Evolutionary conservation across 768 basidiomycete species (phyloP).

Genomic region (Saitozyma podzolica): DNA sequence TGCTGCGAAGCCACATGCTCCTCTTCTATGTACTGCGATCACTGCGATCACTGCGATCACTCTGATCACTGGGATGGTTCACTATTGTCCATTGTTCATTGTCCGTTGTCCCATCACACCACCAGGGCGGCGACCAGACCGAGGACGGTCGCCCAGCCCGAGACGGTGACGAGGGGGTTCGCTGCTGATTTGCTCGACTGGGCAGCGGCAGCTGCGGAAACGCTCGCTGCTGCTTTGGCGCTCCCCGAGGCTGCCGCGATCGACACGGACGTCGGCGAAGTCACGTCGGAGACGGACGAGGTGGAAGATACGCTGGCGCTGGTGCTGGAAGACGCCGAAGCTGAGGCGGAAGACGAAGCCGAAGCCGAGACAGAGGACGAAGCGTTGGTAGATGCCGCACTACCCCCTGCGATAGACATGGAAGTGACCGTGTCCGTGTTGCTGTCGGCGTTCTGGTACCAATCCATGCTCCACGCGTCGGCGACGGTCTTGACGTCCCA

Average conservation of each 20-base stretch:
- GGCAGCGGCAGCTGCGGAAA: background rate
- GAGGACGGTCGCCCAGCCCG: background rate
- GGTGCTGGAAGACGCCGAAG: conserved; percentile 6
- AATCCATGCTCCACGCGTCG: conserved; percentile 43
- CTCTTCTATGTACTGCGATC: too few relatives aligned
- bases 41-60: too few relatives aligned
- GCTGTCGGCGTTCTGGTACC: conserved; percentile 51
- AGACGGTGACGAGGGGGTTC: background rate
- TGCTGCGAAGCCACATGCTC: too few relatives aligned
- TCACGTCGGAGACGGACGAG: conserved; percentile 14
- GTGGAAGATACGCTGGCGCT: conserved; percentile 13
- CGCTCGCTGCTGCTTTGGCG: background rate
- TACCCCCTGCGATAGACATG: conserved; percentile 27
- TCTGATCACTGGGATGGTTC: too few relatives aligned
- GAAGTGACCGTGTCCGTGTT: conserved; percentile 28
- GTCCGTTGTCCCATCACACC: background rate
- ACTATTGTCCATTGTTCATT: too few relatives aligned
- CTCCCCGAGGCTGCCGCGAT: background rate
- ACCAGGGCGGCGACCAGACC: background rate
- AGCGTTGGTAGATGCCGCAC: conserved; percentile 4
- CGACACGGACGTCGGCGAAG: conserved; percentile 13
- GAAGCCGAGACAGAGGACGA: conserved; percentile 21
- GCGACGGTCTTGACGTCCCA: conserved; percentile 63
- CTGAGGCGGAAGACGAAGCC: conserved; percentile 8
- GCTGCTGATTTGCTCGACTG: background rate